Evolutionary conservation across 129 eudicot genomes (phyloP), one percentile per base, ranked within the genome.

Genomic region (sunflower (Helianthus annuus)): DNA sequence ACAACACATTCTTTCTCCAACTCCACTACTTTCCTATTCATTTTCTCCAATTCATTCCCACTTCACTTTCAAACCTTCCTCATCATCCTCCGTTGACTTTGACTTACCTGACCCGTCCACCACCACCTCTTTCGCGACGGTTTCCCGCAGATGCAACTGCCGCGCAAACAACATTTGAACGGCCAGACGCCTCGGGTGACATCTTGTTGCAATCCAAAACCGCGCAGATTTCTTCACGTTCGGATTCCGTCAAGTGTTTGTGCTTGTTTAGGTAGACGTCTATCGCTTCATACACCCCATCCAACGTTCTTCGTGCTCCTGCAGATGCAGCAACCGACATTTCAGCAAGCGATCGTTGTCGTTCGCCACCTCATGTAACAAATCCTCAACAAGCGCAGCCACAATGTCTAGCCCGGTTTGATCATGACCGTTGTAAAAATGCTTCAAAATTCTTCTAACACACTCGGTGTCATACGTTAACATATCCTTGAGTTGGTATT

Each of bases 61-160:
- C 48, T 6, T 62, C 67, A 36, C 22, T 38, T 62, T 36, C 22
- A 38, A 38, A 38, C 14, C 48, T 6, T 62, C 67, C 67, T 34
- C 67, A 2, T 62, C 67, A 0, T 62, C 67, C 3, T 62, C 67
- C 2, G 19, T 14, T n/a, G 64, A 24, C 64, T 58, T 58, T 38
- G 42, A 38, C 42, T 38, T 38, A 36, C 40, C 40, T 10, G 64
- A 58, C 64, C 7, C 11, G 10, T 22, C 59, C 66, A 12, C 45
- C 22, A 6, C 45, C 45, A 32, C 66, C 48, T 3, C 67, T 3
- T 62, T 62, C 24, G 48, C 15, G 48, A 62, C 38, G 22, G 67
- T 62, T 62, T 62, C 67, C 67, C 67, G 67, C 13, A 62, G 48
- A 24, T 62, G 67, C 67, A 62, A 38, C 67, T 62, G 67, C 67